phyloP scores from a whole-genome alignment of 768 basidiomycete genomes.

The Coprinellus micaceus region DNA sequence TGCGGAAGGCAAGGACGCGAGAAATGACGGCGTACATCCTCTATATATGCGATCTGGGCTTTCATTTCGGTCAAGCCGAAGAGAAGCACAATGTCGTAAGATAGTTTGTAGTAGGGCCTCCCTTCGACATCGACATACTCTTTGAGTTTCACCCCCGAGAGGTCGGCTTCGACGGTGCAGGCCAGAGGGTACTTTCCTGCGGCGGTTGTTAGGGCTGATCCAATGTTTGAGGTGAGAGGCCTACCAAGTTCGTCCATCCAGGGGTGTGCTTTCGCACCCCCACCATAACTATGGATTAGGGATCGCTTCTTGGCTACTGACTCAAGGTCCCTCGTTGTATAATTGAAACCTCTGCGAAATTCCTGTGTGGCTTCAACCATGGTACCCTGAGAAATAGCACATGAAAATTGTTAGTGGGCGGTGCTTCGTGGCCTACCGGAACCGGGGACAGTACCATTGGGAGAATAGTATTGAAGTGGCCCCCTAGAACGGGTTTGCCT shows the following conservation, averaged over 20 bases:
- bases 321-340: no score
- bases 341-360: neutral
- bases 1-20: no score
- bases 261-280: neutral
- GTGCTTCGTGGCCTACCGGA: neutral
- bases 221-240: neutral
- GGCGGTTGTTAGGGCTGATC: neutral
- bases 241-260: neutral
- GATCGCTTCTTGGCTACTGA: neutral
- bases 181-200: neutral
- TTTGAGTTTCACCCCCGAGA: neutral
- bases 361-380: no score
- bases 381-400: no score
- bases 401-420: no score
- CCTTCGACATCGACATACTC: neutral
- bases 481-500: neutral
- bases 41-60: conserved; percentile 50
- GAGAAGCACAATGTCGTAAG: conserved; percentile 41
- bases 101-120: conserved; percentile 27
- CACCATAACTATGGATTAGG: neutral
- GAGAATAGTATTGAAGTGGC: neutral
- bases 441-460: neutral
- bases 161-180: neutral
- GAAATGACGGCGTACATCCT: conserved; percentile 31
- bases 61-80: conserved; percentile 54